phyloP scores from a whole-genome alignment of 805 yeast species.

The Yamadazyma olivae region DNA sequence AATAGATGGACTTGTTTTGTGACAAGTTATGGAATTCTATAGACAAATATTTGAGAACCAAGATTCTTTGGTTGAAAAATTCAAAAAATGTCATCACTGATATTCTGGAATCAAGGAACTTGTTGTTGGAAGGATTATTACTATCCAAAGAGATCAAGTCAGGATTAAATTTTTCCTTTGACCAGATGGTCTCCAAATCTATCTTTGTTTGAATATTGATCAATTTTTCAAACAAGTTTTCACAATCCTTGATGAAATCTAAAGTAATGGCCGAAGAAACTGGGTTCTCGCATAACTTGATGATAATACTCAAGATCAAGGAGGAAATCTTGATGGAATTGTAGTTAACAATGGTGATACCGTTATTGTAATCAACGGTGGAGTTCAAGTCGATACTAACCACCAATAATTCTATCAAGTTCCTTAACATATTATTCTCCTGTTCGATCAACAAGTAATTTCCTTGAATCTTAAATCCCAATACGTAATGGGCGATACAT shows the following conservation, averaged over 20 bases:
- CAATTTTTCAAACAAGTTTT: conserved; percentile 48
- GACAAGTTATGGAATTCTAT: conserved; percentile 64
- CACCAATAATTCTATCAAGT: conserved; percentile 49
- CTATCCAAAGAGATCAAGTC: conserved; percentile 25
- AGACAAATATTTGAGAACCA: conserved; percentile 62
- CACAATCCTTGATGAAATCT: conserved; percentile 46
- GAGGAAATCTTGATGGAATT: conserved; percentile 60
- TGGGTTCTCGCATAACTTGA: conserved; percentile 58
- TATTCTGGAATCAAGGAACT: conserved; percentile 27
- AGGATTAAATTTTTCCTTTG: conserved; percentile 40
- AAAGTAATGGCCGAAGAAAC: conserved; percentile 52
- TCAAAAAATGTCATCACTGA: conserved; percentile 55
- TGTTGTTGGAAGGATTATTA: conserved; percentile 17
- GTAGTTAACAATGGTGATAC: conserved; percentile 39
- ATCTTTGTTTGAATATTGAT: conserved; percentile 54
- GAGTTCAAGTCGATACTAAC: conserved; percentile 44
- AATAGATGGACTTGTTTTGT: conserved; percentile 43
- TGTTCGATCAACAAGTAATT: conserved; percentile 54
- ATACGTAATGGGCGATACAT: conserved; percentile 66
- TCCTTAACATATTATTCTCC: conserved; percentile 45
- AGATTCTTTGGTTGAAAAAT: conserved; percentile 59
- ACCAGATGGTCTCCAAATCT: conserved; percentile 55
- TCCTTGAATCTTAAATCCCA: conserved; percentile 63
- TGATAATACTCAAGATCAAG: conserved; percentile 55
- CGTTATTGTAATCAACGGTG: conserved; percentile 31